phyloP scores from a whole-genome alignment of 805 yeast species.

The Lachancea fermentati region DNA sequence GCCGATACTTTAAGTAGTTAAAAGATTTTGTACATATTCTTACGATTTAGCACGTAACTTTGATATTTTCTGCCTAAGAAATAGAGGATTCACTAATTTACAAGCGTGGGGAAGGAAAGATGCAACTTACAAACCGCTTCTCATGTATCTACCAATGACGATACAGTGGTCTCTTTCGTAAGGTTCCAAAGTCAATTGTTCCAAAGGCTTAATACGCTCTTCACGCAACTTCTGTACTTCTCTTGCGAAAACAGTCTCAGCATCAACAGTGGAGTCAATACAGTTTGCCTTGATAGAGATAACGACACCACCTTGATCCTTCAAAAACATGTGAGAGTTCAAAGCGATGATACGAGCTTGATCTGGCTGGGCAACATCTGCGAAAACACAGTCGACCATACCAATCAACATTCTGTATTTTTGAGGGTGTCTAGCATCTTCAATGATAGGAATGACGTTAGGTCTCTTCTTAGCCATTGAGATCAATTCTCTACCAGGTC shows the following conservation, averaged over 20 bases:
- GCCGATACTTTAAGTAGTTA: neutral
- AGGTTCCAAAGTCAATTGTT: conserved; percentile 97
- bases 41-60: neutral
- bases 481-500: conserved; percentile 99
- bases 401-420: conserved; percentile 98
- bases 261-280: conserved; percentile 99
- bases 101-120: conserved; percentile 9
- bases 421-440: conserved; percentile 99
- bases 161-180: conserved; percentile 99
- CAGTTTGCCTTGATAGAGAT: conserved; percentile 99
- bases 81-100: conserved; percentile 8
- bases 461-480: conserved; percentile 99
- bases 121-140: conserved; percentile 58
- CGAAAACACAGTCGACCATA: conserved; percentile 98
- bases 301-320: conserved; percentile 97
- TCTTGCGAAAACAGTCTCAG: conserved; percentile 98
- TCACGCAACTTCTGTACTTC: conserved; percentile 98
- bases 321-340: conserved; percentile 95
- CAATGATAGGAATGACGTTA: conserved; percentile 96
- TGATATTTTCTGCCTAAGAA: neutral
- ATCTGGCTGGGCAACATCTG: conserved; percentile 99
- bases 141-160: conserved; percentile 93
- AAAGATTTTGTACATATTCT: neutral
- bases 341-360: conserved; percentile 99
- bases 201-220: conserved; percentile 97